These are phyloP conservation scores for Penicillium simplicissimum DNA, from an alignment of 495 filamentous ascomycete genomes.

Conservation along the genomic window DNA sequence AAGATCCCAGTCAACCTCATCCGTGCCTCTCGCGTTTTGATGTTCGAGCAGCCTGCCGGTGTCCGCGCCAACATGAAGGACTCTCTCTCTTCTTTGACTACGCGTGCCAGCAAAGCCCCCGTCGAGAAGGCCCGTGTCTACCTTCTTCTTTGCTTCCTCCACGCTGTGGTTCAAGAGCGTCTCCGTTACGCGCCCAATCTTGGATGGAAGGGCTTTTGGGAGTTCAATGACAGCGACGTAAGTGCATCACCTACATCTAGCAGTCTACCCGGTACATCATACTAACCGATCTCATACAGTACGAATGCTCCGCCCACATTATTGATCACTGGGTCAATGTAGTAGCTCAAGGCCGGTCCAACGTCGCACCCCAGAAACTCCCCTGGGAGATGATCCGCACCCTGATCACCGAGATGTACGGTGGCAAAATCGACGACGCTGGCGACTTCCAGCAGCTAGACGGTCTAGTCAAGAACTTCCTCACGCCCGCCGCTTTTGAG, in stretches of 20 bases:
- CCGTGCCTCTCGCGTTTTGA: slow-evolving; percentile 88
- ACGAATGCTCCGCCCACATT: slow-evolving; percentile 94
- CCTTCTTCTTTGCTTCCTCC: slow-evolving; percentile 87
- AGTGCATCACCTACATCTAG: slow-evolving; percentile 36
- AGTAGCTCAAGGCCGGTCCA: slow-evolving; percentile 78
- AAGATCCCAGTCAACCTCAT: slow-evolving; percentile 98
- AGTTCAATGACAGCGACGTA: slow-evolving; percentile 99
- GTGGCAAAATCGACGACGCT: slow-evolving; percentile 94
- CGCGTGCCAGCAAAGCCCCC: slow-evolving; percentile 75
- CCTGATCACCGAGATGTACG: slow-evolving; percentile 90
- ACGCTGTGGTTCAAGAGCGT: slow-evolving; percentile 94
- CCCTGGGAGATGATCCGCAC: slow-evolving; percentile 97
- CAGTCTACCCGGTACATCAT: background rate
- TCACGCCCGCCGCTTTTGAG: slow-evolving; percentile 88
- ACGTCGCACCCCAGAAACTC: slow-evolving; percentile 88
- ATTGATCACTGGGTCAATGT: slow-evolving; percentile 93
- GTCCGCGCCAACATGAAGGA: slow-evolving; percentile 99
- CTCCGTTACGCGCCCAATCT: slow-evolving; percentile 92
- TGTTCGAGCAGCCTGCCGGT: slow-evolving; percentile 97
- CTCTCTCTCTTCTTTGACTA: slow-evolving; percentile 78
- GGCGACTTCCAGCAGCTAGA: slow-evolving; percentile 77
- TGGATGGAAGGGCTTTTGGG: slow-evolving; percentile 99
- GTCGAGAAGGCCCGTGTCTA: slow-evolving; percentile 92
- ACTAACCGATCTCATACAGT: slow-evolving; percentile 57
- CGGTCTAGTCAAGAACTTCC: slow-evolving; percentile 68